Evolutionary conservation across 2,329 filamentous ascomycete genomes (phyloP).

Genomic region (Calonectria naviculata): DNA sequence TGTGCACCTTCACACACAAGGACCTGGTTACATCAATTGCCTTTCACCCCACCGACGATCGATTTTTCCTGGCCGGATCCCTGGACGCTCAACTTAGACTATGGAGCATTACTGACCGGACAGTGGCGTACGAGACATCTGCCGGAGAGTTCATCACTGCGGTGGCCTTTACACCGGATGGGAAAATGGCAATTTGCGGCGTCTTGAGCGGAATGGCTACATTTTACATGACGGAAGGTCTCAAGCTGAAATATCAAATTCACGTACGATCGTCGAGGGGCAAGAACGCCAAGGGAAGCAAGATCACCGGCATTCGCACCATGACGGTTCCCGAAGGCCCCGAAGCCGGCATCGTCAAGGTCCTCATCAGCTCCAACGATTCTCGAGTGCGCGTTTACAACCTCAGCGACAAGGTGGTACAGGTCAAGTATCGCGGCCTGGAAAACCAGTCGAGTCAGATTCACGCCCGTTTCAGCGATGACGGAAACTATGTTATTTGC

Average conservation of each 20-base stretch:
- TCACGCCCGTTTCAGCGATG: constrained; percentile 87
- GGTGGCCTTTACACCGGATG: constrained; percentile 93
- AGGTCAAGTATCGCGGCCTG: constrained; percentile 91
- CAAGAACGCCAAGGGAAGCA: constrained; percentile 95
- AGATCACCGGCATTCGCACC: constrained; percentile 94
- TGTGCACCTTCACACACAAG: constrained; percentile 94
- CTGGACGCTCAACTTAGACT: constrained; percentile 88
- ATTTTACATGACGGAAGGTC: constrained; percentile 92
- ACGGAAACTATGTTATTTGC: constrained; percentile 87
- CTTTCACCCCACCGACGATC: constrained; percentile 94
- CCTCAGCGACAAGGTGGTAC: constrained; percentile 83
- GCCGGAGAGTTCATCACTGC: constrained; percentile 92
- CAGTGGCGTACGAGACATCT: constrained; percentile 83
- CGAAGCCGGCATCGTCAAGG: constrained; percentile 75
- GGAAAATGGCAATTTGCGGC: constrained; percentile 89
- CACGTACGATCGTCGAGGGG: constrained; percentile 94
- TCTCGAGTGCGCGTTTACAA: constrained; percentile 92
- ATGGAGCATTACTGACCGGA: constrained; percentile 98
- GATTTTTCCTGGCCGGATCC: constrained; percentile 95
- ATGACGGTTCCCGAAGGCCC: constrained; percentile 63
- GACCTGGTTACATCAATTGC: constrained; percentile 96
- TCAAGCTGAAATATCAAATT: constrained; percentile 86
- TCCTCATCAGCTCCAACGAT: constrained; percentile 95
- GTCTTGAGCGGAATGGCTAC: constrained; percentile 86
- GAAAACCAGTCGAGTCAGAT: constrained; percentile 94